phyloP scores from a whole-genome alignment of 169 alveolate genomes.

The Theileria annulata region DNA sequence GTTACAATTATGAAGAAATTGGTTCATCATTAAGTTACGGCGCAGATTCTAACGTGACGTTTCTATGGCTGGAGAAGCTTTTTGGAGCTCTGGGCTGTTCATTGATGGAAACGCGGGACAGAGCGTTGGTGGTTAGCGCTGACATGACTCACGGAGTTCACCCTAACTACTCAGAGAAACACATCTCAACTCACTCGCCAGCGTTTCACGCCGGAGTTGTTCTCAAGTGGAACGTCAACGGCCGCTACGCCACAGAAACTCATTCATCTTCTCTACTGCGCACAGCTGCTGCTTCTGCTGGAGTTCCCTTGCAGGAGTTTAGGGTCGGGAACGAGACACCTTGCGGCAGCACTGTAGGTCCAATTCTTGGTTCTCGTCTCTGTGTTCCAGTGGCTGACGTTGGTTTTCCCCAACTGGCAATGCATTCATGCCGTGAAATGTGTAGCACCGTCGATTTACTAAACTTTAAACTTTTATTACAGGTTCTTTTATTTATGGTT shows the following conservation, averaged over 20 bases:
- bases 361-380: conserved; percentile 87
- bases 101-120: conserved; percentile 25
- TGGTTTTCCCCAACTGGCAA: conserved; percentile 94
- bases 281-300: conserved; percentile 75
- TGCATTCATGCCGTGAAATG: conserved; percentile 94
- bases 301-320: conserved; percentile 89
- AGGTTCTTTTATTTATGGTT: conserved; percentile 7
- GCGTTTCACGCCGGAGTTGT: conserved; percentile 89
- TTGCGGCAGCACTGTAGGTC: conserved; percentile 96
- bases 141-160: conserved; percentile 96
- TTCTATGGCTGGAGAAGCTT: conserved; percentile 62
- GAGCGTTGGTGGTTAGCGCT: conserved; percentile 42
- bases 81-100: conserved; percentile 36
- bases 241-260: conserved; percentile 90
- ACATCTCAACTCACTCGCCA: conserved; percentile 85
- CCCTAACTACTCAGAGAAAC: conserved; percentile 94
- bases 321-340: conserved; percentile 91
- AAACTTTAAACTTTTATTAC: conserved; percentile 48
- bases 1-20: conserved; percentile 69
- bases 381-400: conserved; percentile 92
- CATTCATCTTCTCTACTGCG: conserved; percentile 83
- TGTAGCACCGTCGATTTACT: conserved; percentile 70
- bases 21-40: conserved; percentile 74
- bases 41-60: conserved; percentile 67
- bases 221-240: conserved; percentile 87